These are phyloP conservation scores for Silene noctiflora DNA, from an alignment of 179 eudicot genomes.

Conservation along the genomic window DNA sequence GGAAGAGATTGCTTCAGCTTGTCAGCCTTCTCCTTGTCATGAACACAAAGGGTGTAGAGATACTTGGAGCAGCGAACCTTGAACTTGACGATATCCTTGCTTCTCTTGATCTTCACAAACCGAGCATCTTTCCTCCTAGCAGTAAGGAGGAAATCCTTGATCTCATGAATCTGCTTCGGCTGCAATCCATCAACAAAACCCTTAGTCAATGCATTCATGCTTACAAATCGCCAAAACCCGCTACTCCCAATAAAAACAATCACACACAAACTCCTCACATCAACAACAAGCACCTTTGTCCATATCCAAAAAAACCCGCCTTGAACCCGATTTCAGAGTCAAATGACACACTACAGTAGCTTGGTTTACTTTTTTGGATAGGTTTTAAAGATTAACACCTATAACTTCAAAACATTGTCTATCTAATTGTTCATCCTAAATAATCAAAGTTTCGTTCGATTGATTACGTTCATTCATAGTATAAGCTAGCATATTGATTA, in stretches of 20 bases:
- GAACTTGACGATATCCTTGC: slow-evolving; percentile 50
- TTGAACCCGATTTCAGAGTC: too few species aligned
- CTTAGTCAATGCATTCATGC: neutral
- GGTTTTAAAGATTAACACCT: too few species aligned
- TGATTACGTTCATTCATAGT: neutral
- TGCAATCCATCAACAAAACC: slow-evolving; percentile 7
- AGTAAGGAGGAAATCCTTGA: slow-evolving; percentile 55
- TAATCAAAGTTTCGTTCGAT: neutral
- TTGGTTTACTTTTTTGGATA: too few species aligned
- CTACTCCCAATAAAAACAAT: too few species aligned
- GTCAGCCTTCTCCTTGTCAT: slow-evolving; percentile 46
- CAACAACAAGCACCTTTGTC: too few species aligned
- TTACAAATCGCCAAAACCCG: too few species aligned
- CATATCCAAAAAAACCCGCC: too few species aligned
- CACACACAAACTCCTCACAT: too few species aligned
- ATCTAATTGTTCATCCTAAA: neutral
- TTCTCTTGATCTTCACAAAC: slow-evolving; percentile 43
- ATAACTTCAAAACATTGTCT: too few species aligned
- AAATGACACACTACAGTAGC: too few species aligned
- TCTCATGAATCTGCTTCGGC: slow-evolving; percentile 56
- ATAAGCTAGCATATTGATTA: neutral
- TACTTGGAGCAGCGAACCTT: slow-evolving; percentile 56
- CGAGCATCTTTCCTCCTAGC: slow-evolving; percentile 55
- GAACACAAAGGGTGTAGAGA: slow-evolving; percentile 49
- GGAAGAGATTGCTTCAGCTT: slow-evolving; percentile 57